These are phyloP conservation scores for Forsythia suspensa DNA, from an alignment of 257 asterid genomes.

Conservation along the genomic window DNA sequence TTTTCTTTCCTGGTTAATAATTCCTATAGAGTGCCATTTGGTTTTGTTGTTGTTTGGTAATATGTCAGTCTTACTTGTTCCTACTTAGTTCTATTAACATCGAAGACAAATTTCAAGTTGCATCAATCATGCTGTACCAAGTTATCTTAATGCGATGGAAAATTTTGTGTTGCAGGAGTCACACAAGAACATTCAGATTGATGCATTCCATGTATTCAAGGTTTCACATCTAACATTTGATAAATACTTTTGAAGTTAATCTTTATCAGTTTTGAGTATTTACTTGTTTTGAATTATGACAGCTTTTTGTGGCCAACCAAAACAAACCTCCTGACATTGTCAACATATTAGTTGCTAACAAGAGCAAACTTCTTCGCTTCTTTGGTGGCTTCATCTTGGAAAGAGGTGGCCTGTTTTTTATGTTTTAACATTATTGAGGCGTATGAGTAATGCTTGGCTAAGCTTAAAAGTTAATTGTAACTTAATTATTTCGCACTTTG, in stretches of 20 bases:
- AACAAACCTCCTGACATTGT: constrained; percentile 64
- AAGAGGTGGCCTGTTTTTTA: constrained; percentile 42
- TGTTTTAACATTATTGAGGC: neutral
- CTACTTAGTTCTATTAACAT: neutral
- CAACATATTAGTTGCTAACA: constrained; percentile 69
- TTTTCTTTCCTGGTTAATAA: neutral
- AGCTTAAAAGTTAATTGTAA: no score
- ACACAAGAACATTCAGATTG: constrained; percentile 80
- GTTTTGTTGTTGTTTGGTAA: neutral
- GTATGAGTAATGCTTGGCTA: no score
- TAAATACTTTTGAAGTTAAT: neutral
- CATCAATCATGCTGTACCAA: neutral
- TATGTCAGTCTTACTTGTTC: neutral
- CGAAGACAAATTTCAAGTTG: neutral
- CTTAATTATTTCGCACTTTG: no score
- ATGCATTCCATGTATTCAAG: constrained; percentile 92
- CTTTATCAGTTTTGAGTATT: neutral
- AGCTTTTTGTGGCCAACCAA: constrained; percentile 94
- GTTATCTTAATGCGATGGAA: constrained; percentile 24
- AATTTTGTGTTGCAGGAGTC: constrained; percentile 61
- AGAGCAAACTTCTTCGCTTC: constrained; percentile 67
- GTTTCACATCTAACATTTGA: constrained; percentile 31
- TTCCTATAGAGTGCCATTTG: neutral
- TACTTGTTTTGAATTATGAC: constrained; percentile 13
- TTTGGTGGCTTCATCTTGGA: constrained; percentile 58